Evolutionary conservation across 352 stramenopile species (phyloP).

Genomic region (Thalassiosira hispida): DNA sequence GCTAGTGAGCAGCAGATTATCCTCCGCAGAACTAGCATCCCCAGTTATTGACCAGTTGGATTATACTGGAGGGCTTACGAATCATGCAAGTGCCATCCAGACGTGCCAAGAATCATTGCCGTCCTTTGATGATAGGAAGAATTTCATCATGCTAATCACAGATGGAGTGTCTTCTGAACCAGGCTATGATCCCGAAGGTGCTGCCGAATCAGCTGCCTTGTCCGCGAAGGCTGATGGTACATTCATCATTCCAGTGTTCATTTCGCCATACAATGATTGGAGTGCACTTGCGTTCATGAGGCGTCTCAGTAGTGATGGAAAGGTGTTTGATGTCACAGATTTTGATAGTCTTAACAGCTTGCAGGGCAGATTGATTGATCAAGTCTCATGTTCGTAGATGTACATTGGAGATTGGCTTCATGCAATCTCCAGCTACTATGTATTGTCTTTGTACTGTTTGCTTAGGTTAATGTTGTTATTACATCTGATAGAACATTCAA

Average conservation of each 20-base stretch:
- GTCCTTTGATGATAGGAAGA: constrained; percentile 17
- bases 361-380: constrained; percentile 35
- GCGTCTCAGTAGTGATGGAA: constrained; percentile 33
- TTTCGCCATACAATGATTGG: constrained; percentile 33
- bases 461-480: too few relatives aligned
- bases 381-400: constrained; percentile 42
- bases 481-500: too few relatives aligned
- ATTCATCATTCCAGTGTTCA: constrained; percentile 59
- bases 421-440: too few relatives aligned
- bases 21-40: constrained; percentile 17
- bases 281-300: constrained; percentile 37
- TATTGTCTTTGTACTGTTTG: too few relatives aligned
- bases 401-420: too few relatives aligned
- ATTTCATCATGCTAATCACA: constrained; percentile 55
- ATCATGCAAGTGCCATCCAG: constrained; percentile 41
- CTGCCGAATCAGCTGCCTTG: constrained; percentile 17
- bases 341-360: constrained; percentile 43
- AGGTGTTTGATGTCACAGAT: constrained; percentile 52
- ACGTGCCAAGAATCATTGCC: constrained; percentile 33
- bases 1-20: constrained; percentile 18
- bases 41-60: constrained; percentile 17
- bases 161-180: constrained; percentile 36
- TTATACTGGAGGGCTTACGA: constrained; percentile 45
- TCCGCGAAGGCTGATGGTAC: constrained; percentile 35
- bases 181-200: constrained; percentile 17